Base-by-base conservation (phyloP, 257 asterid species). In the Petrea volubilis region DNA sequence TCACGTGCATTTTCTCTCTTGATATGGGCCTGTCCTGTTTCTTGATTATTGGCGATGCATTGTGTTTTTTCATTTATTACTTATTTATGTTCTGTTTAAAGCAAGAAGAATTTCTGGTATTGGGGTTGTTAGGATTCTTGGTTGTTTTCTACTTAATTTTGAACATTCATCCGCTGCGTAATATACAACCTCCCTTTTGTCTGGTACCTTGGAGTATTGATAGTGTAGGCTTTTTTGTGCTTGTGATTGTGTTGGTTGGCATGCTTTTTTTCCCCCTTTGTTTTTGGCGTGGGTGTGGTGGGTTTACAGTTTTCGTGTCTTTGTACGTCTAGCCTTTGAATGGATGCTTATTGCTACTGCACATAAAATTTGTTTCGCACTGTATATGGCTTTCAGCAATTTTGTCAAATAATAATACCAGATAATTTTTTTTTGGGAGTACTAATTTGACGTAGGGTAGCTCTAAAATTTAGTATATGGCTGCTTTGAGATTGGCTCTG, bases 1-100 rank as follows among this genome's bases (percentile, higher is more conserved):
- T 71, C 7, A 24, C 33, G 47, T 64, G 77, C 74, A 65, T 75
- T 81, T 76, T 34, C 13, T 49, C 70, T 63, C 23, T 29, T 74
- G 64, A 38, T 65, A 15, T 49, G 61, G 31, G n/a, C 25, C 36
- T 70, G 15, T 60, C 36, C 51, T 7, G 18, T 28, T 60, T 29
- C 51, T 41, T 33, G 70, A 78, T 78, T 70, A 20, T 68, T 36
- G n/a, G 46, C 25, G 33, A 29, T 58, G 79, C 83, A 46, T 71
- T 75, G 15, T 25, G 4, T 68, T 51, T 68, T 17, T 58, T 46
- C 5, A 28, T 33, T 64, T 58, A 23, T 50, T 41, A 12, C 6
- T 29, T 47, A 6, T 60, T 60, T 11, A 64, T 46, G 60, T 43
- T 58, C 33, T 9, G 14, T 31, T 74, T 11, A 43, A 59, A 43